Percentiles rank a stretch among this genome's conserved stretches.
Conservation (phyloP, 208 protist genomes). For the Crithidia sp. region DNA sequence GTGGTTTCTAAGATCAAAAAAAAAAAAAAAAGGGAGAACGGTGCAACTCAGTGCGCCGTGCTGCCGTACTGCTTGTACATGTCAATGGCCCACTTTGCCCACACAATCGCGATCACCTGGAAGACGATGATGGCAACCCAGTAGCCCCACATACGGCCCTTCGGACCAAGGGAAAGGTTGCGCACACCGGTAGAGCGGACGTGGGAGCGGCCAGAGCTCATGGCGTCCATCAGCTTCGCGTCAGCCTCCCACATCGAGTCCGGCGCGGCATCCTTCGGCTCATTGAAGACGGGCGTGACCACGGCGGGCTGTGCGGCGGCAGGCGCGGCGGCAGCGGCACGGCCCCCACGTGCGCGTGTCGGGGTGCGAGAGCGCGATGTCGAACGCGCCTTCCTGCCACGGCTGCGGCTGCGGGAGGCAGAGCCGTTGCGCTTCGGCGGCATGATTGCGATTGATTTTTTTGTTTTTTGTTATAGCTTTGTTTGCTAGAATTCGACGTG, state of each 20-base stretch:
- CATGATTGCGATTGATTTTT: slow-evolving; percentile 4
- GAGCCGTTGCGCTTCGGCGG: slow-evolving; percentile 32
- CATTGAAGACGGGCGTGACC: not conserved
- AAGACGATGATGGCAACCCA: slow-evolving; percentile 62
- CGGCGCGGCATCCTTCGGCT: slow-evolving; percentile 4
- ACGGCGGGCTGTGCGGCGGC: slow-evolving; percentile 14
- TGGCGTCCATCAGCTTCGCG: slow-evolving; percentile 51
- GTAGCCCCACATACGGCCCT: slow-evolving; percentile 43
- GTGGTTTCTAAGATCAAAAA: too few relatives aligned
- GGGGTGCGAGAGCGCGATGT: slow-evolving; percentile 15
- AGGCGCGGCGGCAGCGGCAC: slow-evolving; percentile 6
- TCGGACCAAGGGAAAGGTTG: not conserved
- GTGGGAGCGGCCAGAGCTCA: slow-evolving; percentile 43
- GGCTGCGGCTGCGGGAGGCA: slow-evolving; percentile 18
- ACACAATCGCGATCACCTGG: slow-evolving; percentile 68
- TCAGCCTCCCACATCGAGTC: slow-evolving; percentile 36
- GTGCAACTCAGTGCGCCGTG: slow-evolving; percentile 7
- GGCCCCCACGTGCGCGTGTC: slow-evolving; percentile 23
- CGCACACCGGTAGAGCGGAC: slow-evolving; percentile 30
- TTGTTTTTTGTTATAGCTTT: not conserved
- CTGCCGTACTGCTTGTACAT: slow-evolving; percentile 45
- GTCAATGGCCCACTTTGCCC: slow-evolving; percentile 63
- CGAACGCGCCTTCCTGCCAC: slow-evolving; percentile 17
- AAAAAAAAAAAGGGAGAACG: too few relatives aligned
- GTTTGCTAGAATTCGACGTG: too few relatives aligned